Conservation (phyloP, 805 yeast genomes). For the Kluyveromyces siamensis region DNA sequence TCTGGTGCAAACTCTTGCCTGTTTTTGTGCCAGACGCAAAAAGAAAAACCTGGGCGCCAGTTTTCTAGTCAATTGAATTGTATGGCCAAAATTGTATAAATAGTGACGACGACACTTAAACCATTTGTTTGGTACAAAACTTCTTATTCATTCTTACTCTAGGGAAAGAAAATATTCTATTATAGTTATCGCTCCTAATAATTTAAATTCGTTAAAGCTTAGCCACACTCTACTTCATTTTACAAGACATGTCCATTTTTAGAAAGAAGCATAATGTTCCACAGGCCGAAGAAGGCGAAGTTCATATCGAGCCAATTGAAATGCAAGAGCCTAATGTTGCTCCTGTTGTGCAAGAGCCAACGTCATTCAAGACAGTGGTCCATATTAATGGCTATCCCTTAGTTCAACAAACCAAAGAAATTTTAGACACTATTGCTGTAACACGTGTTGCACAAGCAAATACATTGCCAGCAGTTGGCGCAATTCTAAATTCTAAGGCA, state of each 20-base stretch:
- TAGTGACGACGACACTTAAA: neutral
- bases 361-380: slow-evolving; percentile 25
- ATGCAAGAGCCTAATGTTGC: neutral
- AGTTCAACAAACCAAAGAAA: slow-evolving; percentile 33
- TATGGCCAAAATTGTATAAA: neutral
- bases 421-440: slow-evolving; percentile 29
- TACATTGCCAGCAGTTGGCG: slow-evolving; percentile 26
- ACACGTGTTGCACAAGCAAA: slow-evolving; percentile 28
- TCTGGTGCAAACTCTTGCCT: neutral
- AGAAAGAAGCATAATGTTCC: slow-evolving; percentile 1
- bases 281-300: neutral
- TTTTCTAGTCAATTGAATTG: neutral
- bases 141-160: neutral
- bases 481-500: slow-evolving; percentile 22
- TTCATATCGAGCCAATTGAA: neutral
- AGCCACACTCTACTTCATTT: neutral
- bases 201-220: neutral
- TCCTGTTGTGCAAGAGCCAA: neutral
- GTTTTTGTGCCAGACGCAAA: neutral
- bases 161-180: neutral
- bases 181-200: neutral
- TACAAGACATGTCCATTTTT: neutral
- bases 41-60: neutral
- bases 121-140: neutral
- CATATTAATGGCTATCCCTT: slow-evolving; percentile 43